Base-by-base conservation (phyloP, 129 eudicot genomes). In the Mikania micrantha region DNA sequence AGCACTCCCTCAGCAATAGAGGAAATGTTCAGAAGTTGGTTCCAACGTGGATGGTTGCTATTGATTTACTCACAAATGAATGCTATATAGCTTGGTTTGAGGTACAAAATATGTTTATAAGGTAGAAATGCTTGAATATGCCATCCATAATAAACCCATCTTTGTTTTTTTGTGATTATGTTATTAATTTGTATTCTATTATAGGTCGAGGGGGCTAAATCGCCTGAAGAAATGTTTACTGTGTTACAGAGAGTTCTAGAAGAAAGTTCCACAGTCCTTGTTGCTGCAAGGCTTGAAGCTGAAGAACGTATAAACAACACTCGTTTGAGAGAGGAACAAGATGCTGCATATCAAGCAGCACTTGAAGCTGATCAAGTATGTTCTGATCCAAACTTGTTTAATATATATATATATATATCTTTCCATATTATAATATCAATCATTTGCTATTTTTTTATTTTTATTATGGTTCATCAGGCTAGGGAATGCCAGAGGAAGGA, bases 321-420 rank as follows among this genome's bases (percentile, higher is more conserved):
- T 13, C 92, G 88, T 15, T 80, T 91, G 78, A 58, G 75, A 34
- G 97, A 91, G 81, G 97, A 91, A 69, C 97, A 91, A 78, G 97
- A 91, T 83, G 95, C 97, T 65, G 95, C 97, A 40, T 91, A 87
- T 72, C 88, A 44, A 70, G 97, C 92, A 17, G 97, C 97, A 53
- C 95, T 87, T 41, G 97, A 91, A 81, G 97, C 97, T 82, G 97
- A 87, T 83, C 97, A 87, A 78, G 97, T 87, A 72, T 69, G 74
- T 44, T 20, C 4, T 24, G n/a, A 70, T 67, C 16, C 11, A 48
- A 67, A 6, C 7, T 31, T 50, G 8, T 67, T 20, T 4, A 16
- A 17, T 60, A 60, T 12, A 57, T 12, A 25, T 4, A 36, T 4
- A 1, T 62, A 62, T 22, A 36, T 38, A 38, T 48, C 12, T 1